Evolutionary conservation across 1,284 basidiomycete genomes (phyloP).

Genomic region (Moesziomyces aphidis): DNA sequence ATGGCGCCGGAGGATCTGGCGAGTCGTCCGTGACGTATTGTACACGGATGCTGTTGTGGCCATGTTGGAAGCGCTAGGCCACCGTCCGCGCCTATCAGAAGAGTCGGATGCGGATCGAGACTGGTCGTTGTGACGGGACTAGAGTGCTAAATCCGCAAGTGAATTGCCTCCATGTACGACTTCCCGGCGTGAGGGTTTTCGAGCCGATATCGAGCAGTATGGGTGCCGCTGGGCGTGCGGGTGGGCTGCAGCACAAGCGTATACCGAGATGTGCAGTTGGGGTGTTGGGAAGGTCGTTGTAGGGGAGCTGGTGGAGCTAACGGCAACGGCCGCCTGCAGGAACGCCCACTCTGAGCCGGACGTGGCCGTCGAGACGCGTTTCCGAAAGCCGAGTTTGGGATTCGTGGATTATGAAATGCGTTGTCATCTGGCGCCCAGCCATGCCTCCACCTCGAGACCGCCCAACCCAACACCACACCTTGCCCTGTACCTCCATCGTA

Average conservation of each 20-base stretch:
- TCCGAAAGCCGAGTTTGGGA: conserved; percentile 18
- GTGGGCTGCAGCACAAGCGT: neutral
- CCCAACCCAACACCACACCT: neutral
- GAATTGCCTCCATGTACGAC: neutral
- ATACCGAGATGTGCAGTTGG: neutral
- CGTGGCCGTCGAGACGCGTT: conserved; percentile 13
- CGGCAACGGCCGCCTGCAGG: conserved; percentile 18
- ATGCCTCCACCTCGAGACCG: conserved; percentile 6
- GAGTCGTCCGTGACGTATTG: conserved; percentile 62
- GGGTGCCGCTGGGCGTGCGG: neutral
- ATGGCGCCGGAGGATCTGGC: conserved; percentile 64
- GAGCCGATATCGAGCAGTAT: neutral
- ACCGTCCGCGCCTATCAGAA: neutral
- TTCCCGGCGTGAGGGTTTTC: neutral
- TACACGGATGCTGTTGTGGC: conserved; percentile 65
- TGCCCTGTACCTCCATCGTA: too few species aligned
- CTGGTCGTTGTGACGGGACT: neutral
- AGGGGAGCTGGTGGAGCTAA: conserved; percentile 3
- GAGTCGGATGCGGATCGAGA: neutral
- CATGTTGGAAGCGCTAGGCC: conserved; percentile 32
- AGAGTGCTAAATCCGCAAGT: neutral
- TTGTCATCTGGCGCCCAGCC: neutral
- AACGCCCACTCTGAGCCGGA: conserved; percentile 1
- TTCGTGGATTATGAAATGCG: conserved; percentile 7
- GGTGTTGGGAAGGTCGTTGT: neutral